Base-by-base conservation (phyloP, 2,329 filamentous ascomycete genomes). In the Sphaerulina musiva region DNA sequence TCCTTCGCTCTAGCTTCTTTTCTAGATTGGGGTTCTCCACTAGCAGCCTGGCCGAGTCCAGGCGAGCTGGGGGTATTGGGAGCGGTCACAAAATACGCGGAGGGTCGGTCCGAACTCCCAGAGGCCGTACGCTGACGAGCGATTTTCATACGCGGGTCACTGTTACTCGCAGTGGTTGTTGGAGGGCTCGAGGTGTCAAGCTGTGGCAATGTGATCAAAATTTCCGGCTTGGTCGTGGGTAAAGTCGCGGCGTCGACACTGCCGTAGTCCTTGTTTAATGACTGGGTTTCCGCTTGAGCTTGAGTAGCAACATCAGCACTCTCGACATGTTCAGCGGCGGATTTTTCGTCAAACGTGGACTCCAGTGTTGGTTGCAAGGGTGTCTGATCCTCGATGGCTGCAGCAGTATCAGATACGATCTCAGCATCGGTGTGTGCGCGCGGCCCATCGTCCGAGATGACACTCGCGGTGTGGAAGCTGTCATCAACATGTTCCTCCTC, bases 381-480 rank as follows among this genome's bases (percentile, higher is more conserved):
- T n/a, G 34, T 38, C 8, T 38, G 10, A 2, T 11, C 34, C 34
- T 38, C 34, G 12, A 38, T 9, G 10, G 4, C 12, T 38, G 12
- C 4, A 38, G 10, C 5, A 11, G 34, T n/a, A n/a, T 11, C 3
- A 38, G 34, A n/a, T 4, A 38, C 34, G 10, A 38, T 38, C 34
- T n/a, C 34, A 38, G 34, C 34, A n/a, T n/a, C 10, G 34, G 34
- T 11, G 34, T n/a, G 3, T 38, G n/a, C 5, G 10, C 10, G 34
- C 10, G 10, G 32, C 46, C 36, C 52, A 32, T 39, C 40, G 31
- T 53, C 57, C 7, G 63, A 65, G 6, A 61, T 63, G 12, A 59
- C 63, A 23, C 50, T 63, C 7, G 67, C 66, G 17, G 66, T 68
- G 51, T 67, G 65, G 46, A 69, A 68, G 52, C 66, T 69, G 40